Evolutionary conservation across 1,284 basidiomycete genomes (phyloP).

Genomic region (Puccinia novopanici): DNA sequence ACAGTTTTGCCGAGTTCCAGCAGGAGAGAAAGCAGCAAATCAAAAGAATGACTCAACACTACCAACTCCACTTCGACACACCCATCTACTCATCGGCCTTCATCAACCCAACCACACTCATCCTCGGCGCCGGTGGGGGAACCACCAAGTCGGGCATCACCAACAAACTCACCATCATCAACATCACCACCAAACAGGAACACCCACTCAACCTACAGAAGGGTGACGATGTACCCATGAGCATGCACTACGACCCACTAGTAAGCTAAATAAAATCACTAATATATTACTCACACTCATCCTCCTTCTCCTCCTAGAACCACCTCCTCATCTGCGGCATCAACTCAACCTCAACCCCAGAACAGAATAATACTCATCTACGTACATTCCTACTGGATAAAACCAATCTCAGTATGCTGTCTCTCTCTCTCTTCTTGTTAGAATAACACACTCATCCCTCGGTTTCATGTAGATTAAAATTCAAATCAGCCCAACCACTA

Average conservation of each 20-base stretch:
- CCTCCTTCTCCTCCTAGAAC: no score
- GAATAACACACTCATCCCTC: conserved; percentile 1
- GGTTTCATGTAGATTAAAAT: conserved; percentile 19
- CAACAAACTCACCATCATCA: conserved; percentile 76
- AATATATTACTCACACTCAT: no score
- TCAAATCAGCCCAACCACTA: not conserved
- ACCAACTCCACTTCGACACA: conserved; percentile 13
- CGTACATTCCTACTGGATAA: conserved; percentile 29
- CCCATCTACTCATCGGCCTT: conserved; percentile 88
- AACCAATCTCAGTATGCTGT: not conserved
- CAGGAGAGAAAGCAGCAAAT: no score
- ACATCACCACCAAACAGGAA: conserved; percentile 61
- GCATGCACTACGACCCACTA: conserved; percentile 69
- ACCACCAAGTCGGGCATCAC: conserved; percentile 77
- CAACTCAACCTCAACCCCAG: conserved; percentile 15
- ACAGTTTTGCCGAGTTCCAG: no score
- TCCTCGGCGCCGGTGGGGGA: conserved; percentile 87
- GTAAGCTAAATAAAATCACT: no score
- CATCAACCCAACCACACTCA: conserved; percentile 68
- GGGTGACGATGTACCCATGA: conserved; percentile 90
- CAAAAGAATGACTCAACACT: conserved; percentile 22
- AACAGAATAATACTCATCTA: conserved; percentile 30
- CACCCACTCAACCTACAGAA: conserved; percentile 74
- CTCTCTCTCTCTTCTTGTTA: not conserved
- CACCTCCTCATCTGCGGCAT: conserved; percentile 39